A percentile compares a stretch with the other conserved stretches of the same genome.
These are phyloP conservation scores for Solanum bukasovii DNA, from an alignment of 257 asterid species.

Conservation along the genomic window DNA sequence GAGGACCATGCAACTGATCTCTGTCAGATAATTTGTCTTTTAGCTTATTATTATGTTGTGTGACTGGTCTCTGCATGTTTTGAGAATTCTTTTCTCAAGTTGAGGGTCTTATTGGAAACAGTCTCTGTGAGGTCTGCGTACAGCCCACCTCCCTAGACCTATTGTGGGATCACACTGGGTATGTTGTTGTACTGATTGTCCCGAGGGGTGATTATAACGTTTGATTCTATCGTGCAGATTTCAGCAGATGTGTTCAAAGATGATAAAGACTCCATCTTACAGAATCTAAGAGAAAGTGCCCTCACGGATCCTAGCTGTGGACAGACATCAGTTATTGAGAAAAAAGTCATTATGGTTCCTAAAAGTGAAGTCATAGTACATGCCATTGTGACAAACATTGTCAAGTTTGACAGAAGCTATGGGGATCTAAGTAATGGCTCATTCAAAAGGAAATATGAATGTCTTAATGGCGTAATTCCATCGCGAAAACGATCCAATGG, in stretches of 20 bases:
- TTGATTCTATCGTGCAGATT: conserved; percentile 21
- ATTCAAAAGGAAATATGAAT: conserved; percentile 33
- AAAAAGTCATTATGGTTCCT: conserved; percentile 34
- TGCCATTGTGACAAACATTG: conserved; percentile 60
- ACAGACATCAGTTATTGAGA: conserved; percentile 60
- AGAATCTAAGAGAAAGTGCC: conserved; percentile 46
- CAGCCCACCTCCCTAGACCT: background rate
- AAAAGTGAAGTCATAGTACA: conserved; percentile 46
- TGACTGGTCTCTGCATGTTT: background rate
- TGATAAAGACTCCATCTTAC: conserved; percentile 42
- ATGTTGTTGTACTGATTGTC: background rate
- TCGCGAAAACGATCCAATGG: conserved; percentile 47
- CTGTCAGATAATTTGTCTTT: background rate
- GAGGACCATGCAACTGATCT: background rate
- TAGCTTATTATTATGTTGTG: background rate
- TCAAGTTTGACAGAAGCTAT: conserved; percentile 24
- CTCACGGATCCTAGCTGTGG: conserved; percentile 54
- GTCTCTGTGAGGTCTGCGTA: background rate
- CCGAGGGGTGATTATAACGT: background rate
- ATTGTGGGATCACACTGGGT: background rate
- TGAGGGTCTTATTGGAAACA: background rate
- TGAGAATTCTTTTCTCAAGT: background rate
- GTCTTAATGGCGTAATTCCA: conserved; percentile 20
- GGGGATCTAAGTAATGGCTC: conserved; percentile 21
- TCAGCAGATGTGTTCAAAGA: conserved; percentile 24